phyloP scores from a whole-genome alignment of 1,284 basidiomycete genomes.

The Pseudomicrostroma phylloplanum region DNA sequence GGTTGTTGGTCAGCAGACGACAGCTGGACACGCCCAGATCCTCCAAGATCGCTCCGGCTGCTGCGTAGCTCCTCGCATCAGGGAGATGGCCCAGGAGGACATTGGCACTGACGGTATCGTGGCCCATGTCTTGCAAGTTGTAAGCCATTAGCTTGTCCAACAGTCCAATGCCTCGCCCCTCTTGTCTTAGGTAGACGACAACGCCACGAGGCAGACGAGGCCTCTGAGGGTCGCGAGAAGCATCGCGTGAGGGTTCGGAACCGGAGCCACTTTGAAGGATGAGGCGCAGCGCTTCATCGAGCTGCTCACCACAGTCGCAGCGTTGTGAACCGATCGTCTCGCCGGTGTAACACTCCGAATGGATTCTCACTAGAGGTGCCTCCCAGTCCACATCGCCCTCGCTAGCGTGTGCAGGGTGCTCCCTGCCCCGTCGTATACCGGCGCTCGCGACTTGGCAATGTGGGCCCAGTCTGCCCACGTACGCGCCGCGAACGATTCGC shows the following conservation, averaged over 20 bases:
- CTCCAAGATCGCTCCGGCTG: constrained; percentile 80
- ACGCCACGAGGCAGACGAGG: constrained; percentile 59
- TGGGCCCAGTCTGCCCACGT: constrained; percentile 72
- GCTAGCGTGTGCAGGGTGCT: constrained; percentile 8
- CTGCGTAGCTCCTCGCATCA: constrained; percentile 86
- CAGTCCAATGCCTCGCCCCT: constrained; percentile 95
- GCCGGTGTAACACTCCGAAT: constrained; percentile 97
- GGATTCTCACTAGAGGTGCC: constrained; percentile 85
- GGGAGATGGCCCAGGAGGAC: constrained; percentile 88
- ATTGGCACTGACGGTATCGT: constrained; percentile 97
- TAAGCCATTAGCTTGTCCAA: constrained; percentile 95
- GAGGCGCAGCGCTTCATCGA: constrained; percentile 88
- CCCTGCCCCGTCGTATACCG: constrained; percentile 9
- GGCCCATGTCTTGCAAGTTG: constrained; percentile 94
- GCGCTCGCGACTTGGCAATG: constrained; percentile 55
- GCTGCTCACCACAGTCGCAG: constrained; percentile 97
- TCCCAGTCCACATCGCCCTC: constrained; percentile 14
- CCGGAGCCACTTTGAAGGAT: constrained; percentile 59
- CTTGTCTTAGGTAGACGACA: constrained; percentile 92
- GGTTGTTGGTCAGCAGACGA: constrained; percentile 90
- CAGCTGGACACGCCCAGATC: constrained; percentile 71
- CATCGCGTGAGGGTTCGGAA: constrained; percentile 7
- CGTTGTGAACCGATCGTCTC: constrained; percentile 97
- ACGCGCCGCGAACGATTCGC: constrained; percentile 85
- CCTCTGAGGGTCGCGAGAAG: neutral